Evolutionary conservation across 2,329 filamentous ascomycete genomes (phyloP).

Genomic region (Aureobasidium melanogenum): DNA sequence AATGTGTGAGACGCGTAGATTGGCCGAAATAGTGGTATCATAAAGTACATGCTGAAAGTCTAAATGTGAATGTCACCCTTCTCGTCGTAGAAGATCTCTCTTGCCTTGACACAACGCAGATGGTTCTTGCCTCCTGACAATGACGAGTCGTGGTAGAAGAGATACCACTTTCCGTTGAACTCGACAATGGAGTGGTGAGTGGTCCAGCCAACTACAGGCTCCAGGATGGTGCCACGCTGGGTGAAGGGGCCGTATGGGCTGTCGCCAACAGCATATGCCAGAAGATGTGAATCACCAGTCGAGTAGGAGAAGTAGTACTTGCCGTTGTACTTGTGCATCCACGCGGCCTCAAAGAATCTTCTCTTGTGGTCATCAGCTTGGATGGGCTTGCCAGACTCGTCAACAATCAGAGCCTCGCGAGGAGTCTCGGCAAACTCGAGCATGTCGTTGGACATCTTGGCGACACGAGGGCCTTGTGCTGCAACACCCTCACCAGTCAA

Average conservation of each 20-base stretch:
- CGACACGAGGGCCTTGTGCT: conserved; percentile 60
- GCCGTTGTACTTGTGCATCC: conserved; percentile 64
- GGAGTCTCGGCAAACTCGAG: conserved; percentile 47
- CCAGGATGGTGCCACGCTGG: conserved; percentile 61
- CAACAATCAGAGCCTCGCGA: conserved; percentile 55
- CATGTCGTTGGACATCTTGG: conserved; percentile 57
- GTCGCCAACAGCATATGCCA: conserved; percentile 59
- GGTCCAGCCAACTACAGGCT: conserved; percentile 72
- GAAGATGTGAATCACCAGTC: conserved; percentile 67
- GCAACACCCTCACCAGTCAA: conserved; percentile 44
- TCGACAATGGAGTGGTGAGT: conserved; percentile 74
- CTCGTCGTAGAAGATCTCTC: conserved; percentile 63
- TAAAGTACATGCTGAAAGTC: not conserved
- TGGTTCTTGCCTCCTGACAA: conserved; percentile 62
- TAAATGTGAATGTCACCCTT: conserved; percentile 48
- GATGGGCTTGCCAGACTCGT: conserved; percentile 52
- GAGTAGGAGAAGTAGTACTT: conserved; percentile 71
- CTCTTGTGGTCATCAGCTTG: conserved; percentile 60
- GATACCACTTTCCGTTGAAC: conserved; percentile 61
- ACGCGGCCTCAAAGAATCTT: conserved; percentile 73
- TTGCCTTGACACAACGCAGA: conserved; percentile 63
- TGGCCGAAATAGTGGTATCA: not conserved
- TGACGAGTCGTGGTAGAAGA: conserved; percentile 70
- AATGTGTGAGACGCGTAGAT: not conserved
- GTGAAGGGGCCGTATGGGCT: conserved; percentile 64